Evolutionary conservation across 192 early-diverging fungal species (phyloP).

Genomic region (Coemansia guatemalensis): DNA sequence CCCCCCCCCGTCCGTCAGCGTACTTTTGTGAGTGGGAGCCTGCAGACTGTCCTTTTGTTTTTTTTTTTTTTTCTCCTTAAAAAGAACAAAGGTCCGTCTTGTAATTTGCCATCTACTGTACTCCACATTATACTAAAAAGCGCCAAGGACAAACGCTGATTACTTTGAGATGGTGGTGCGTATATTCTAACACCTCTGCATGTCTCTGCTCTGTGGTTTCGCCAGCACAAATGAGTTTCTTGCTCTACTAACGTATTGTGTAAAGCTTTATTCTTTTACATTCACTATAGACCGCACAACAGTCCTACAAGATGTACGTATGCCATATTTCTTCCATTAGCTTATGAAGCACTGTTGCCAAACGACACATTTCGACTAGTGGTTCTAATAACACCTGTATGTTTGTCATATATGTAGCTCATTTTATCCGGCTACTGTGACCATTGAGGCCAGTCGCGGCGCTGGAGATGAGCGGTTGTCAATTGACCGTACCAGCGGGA

Average conservation of each 20-base stretch:
- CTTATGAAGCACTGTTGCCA: background rate
- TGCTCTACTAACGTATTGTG: constrained; percentile 2
- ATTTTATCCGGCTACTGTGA: constrained; percentile 44
- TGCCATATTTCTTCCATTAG: background rate
- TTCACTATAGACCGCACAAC: constrained; percentile 40
- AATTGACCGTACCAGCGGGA: constrained; percentile 39
- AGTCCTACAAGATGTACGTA: constrained; percentile 45
- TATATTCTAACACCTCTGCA: background rate
- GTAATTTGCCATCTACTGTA: background rate
- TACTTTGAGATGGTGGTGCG: constrained; percentile 6
- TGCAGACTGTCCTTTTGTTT: no score
- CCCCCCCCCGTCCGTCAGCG: no score
- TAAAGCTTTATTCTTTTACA: background rate
- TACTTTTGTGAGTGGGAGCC: no score
- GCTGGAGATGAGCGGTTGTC: constrained; percentile 34
- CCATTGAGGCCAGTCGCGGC: constrained; percentile 40
- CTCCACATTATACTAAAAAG: background rate
- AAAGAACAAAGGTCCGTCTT: no score
- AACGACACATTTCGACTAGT: background rate
- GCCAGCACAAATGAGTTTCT: background rate
- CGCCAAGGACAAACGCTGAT: background rate
- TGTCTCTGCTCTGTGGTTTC: background rate
- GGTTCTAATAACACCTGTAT: background rate
- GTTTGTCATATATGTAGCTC: constrained; percentile 19
- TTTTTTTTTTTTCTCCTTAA: no score